Evolutionary conservation across 768 basidiomycete species (phyloP), one percentile per base, ranked within the genome.

Genomic region (Auricularia sp.): DNA sequence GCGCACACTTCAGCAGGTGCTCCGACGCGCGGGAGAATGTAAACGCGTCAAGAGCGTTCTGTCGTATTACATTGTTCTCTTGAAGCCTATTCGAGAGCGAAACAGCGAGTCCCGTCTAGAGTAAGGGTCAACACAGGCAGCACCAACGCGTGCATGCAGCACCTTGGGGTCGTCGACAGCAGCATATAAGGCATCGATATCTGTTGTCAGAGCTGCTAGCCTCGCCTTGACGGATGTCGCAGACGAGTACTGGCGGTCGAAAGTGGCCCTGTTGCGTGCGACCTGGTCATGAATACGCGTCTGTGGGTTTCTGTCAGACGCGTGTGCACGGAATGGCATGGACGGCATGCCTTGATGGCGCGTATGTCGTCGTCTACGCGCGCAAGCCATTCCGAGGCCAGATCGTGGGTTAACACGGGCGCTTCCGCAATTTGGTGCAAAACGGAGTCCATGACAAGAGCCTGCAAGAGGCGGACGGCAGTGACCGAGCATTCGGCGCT

Each of bases 31-130:
- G 77, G 64, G 80, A 76, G 39, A 78, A 70, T 12, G 81, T 77
- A 43, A 80, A 72, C 14, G 86, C 80, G 71, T 91, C 81, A 16
- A 80, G 72, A 10, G 84, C 74, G 68, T 84, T 79, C 73, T 91
- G 89, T 1, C 33, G 56, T 59, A 35, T 33, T 59, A 35, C 23
- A 6, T 23, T 12, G 56, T 59, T 59, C 6, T 59, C 23, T 14
- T 14, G 14, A 7, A 59, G 56, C 14, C 23, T 14, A 23, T 14
- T 35, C 11, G 56, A n/a, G 34, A 59, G 29, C 6, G 21, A 8
- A 10, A 33, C 56, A 14, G 23, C 29, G 18, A 59, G 14, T 10
- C 56, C 56, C 12, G 23, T 6, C 56, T 59, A 42, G 23, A 16
- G 47, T 10, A 18, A 6, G 10, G 21, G 47, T 51, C 14, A 51